Evolutionary conservation across 2,329 filamentous ascomycete species (phyloP), one percentile per base, ranked within the genome.

Genomic region (Hortaea werneckii): DNA sequence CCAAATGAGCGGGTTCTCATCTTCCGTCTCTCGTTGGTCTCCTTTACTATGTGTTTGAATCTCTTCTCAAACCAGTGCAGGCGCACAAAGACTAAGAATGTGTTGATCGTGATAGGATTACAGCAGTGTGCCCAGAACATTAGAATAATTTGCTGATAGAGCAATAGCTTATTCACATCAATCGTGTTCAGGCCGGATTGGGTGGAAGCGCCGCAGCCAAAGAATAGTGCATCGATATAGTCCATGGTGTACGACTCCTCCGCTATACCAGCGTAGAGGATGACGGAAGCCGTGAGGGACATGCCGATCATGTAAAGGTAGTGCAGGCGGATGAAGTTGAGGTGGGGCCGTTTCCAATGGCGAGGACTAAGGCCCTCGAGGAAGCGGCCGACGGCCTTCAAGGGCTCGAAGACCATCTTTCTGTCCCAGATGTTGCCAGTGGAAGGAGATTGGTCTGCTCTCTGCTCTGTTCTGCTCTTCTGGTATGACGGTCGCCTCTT

Each of bases 1-100:
- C 32, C 32, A 4, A 35, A 35, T 67, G 61, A 82, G 67, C 68
- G 79, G 67, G 60, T 85, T 69, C 71, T 80, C 70, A 66, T 83
- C 44, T 76, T 74, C 44, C 89, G 79, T 44, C 82, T 71, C 38
- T 69, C 73, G 45, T 80, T 78, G 1, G 85, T 81, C 56, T 94
- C 85, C 30, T 75, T 75, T 10, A 85, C 88, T 53, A 95, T 78
- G 57, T 85, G 76, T 61, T 94, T 85, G 62, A 98, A 96, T 6
- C 89, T 80, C 66, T 94, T 95, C 67, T 98, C 89, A 62, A 98
- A 98, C 90, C 90, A 98, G 67, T 95, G 95, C 1, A 98, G 73
- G 27, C 92, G 84, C 10, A 96, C 75, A 56, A 95, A 90, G 6
- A 98, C 92, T 39, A 98, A 87, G 39, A 79, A 84, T 1, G 85